Evolutionary conservation across 192 early-diverging fungal species (phyloP), one percentile per base, ranked within the genome.

Genomic region (Backusella westeae): DNA sequence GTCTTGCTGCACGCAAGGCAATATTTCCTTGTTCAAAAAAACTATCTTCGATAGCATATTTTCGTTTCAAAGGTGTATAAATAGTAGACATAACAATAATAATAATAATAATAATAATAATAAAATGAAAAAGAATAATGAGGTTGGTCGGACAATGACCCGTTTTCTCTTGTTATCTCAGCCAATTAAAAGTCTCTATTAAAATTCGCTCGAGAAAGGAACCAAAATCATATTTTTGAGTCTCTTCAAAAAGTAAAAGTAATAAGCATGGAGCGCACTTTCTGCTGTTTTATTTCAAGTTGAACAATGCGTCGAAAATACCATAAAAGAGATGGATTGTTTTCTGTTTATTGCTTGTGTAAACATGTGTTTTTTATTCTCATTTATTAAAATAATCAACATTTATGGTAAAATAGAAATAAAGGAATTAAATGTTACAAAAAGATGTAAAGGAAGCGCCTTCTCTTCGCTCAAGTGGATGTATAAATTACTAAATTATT

Each of bases 1-100:
- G 46, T 76, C 82, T 78, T 34, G 46, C 15, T 17, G 79, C 75
- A 23, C 82, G 65, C 29, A 77, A 2, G 14, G 76, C 76, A 19
- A 83, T 71, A 35, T 80, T 80, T 21, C 82, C 82, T 75, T 80
- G 65, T 46, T 56, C 26, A 36, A 83, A 80, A 75, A 80, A 83
- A 1, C 42, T 10, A 49, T 83, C 73, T 3, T 71, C 59, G 2
- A 42, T 39, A 38, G 68, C 39, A 74, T 77, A 83, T 12, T 44
- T 73, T 65, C 75, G 32, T 73, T 78, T 80, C 5, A 68, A 44
- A 59, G 79, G 79, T 52, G 59, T 80, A 65, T 76, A 80, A 10
- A 80, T 71, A 7, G 19, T 42, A 17, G 67, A 68, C 44, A 69
- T 49, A 53, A 36, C 68, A 36, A 26, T n/a, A 34, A 73, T 34